These are phyloP conservation scores for Huntiella savannae DNA, from an alignment of 2,329 filamentous ascomycete species.

Conservation along the genomic window DNA sequence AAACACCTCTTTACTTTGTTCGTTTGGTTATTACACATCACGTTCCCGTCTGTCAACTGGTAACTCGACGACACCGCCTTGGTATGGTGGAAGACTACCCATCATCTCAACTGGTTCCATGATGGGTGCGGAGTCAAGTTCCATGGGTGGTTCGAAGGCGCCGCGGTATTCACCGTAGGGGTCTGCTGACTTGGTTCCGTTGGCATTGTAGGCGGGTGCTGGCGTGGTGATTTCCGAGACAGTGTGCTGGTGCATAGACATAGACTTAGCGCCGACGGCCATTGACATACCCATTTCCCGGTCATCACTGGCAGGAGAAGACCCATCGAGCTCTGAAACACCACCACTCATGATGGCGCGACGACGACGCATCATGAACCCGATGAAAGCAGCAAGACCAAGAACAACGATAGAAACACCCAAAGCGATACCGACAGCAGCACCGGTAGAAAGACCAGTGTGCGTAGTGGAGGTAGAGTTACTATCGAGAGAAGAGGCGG, in stretches of 20 bases:
- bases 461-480: conserved; percentile 1
- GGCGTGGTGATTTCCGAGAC: conserved; percentile 5
- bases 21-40: neutral
- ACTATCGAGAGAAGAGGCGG: neutral
- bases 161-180: conserved; percentile 7
- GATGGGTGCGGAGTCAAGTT: conserved; percentile 8
- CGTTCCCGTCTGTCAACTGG: conserved; percentile 7
- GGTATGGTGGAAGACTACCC: conserved; percentile 10
- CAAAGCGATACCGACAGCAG: conserved; percentile 13
- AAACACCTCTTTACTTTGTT: too few species aligned
- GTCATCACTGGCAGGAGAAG: neutral
- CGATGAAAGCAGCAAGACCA: conserved; percentile 2
- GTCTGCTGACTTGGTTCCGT: conserved; percentile 2
- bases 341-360: neutral
- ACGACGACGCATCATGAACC: conserved; percentile 7
- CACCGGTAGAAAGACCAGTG: conserved; percentile 9
- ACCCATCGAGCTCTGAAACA: conserved; percentile 4
- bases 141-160: conserved; percentile 8
- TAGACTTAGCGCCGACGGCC: neutral
- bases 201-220: conserved; percentile 6
- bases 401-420: conserved; percentile 12
- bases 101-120: conserved; percentile 11
- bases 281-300: neutral
- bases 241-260: conserved; percentile 1
- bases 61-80: conserved; percentile 5